These are phyloP conservation scores for Pugionium cornutum DNA, from an alignment of 345 rosid genomes.

Conservation along the genomic window DNA sequence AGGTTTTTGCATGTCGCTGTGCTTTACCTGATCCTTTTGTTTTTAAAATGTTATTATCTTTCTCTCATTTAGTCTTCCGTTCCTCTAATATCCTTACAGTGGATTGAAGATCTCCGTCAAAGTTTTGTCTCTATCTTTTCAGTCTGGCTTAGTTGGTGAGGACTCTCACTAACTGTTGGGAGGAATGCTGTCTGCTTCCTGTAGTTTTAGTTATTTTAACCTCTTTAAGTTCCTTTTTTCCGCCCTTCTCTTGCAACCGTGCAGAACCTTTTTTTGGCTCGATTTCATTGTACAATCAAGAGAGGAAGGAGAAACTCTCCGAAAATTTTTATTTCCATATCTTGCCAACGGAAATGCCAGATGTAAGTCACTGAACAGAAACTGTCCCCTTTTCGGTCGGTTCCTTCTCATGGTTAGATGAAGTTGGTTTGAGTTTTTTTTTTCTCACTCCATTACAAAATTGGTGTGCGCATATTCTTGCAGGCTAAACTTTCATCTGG, in stretches of 20 bases:
- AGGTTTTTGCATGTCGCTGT: constrained; percentile 45
- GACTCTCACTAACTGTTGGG: constrained; percentile 9
- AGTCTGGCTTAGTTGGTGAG: constrained; percentile 91
- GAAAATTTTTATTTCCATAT: constrained; percentile 85
- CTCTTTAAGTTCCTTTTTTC: constrained; percentile 36
- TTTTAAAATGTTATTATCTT: not conserved
- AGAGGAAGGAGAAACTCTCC: constrained; percentile 91
- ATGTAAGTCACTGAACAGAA: constrained; percentile 54
- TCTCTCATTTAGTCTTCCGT: constrained; percentile 6
- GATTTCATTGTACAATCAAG: constrained; percentile 82
- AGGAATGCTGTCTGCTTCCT: constrained; percentile 12
- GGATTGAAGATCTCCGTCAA: constrained; percentile 94
- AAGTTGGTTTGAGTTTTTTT: not conserved
- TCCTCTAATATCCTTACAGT: constrained; percentile 46
- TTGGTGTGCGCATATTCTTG: constrained; percentile 26
- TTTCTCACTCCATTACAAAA: constrained; percentile 3
- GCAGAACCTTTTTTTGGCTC: constrained; percentile 96
- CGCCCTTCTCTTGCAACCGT: constrained; percentile 36
- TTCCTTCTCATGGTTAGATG: constrained; percentile 14
- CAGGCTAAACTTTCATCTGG: constrained; percentile 67
- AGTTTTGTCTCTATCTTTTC: constrained; percentile 84
- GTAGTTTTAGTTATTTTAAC: constrained; percentile 21
- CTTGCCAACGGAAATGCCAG: constrained; percentile 71
- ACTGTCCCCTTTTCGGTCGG: not conserved
- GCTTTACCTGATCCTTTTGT: not conserved